A percentile compares a stretch with the other conserved stretches of the same genome.
Evolutionary conservation across 371 early-diverging fungal species (phyloP).

Genomic region (Phascolomyces articulosus): DNA sequence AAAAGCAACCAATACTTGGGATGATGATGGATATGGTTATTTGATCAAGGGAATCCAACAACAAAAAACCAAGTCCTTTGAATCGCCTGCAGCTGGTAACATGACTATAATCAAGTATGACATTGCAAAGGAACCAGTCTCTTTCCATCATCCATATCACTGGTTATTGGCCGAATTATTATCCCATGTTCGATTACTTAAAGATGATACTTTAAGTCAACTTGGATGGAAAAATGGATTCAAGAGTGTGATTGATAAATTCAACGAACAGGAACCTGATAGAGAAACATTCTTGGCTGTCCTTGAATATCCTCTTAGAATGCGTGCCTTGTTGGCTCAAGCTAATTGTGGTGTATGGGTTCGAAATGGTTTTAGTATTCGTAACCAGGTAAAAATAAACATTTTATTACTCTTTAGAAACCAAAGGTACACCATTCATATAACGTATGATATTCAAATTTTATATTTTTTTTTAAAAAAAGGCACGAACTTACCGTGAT

Average conservation of each 20-base stretch:
- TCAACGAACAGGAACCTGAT: slow-evolving; percentile 18
- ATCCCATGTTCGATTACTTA: slow-evolving; percentile 67
- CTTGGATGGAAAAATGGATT: slow-evolving; percentile 55
- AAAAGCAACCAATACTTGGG: not conserved
- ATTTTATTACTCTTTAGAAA: slow-evolving; percentile 19
- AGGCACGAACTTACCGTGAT: slow-evolving; percentile 83
- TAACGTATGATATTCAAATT: not conserved
- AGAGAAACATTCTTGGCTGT: slow-evolving; percentile 34
- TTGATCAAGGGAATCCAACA: slow-evolving; percentile 30
- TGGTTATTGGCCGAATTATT: slow-evolving; percentile 88
- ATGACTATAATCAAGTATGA: slow-evolving; percentile 64
- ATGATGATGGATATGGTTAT: not conserved
- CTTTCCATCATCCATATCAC: slow-evolving; percentile 91
- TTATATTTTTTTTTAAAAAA: no score
- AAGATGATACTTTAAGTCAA: slow-evolving; percentile 53
- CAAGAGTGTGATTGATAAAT: slow-evolving; percentile 51
- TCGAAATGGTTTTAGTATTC: slow-evolving; percentile 85
- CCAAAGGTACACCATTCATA: not conserved
- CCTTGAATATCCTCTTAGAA: slow-evolving; percentile 83
- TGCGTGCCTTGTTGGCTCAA: slow-evolving; percentile 78
- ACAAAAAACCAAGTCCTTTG: slow-evolving; percentile 28
- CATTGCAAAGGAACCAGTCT: slow-evolving; percentile 70
- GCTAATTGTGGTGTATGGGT: slow-evolving; percentile 94
- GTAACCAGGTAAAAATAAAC: slow-evolving; percentile 56
- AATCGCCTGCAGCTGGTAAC: slow-evolving; percentile 35